phyloP scores from a whole-genome alignment of 2,329 filamentous ascomycete species.

The Cercospora nicotianae region DNA sequence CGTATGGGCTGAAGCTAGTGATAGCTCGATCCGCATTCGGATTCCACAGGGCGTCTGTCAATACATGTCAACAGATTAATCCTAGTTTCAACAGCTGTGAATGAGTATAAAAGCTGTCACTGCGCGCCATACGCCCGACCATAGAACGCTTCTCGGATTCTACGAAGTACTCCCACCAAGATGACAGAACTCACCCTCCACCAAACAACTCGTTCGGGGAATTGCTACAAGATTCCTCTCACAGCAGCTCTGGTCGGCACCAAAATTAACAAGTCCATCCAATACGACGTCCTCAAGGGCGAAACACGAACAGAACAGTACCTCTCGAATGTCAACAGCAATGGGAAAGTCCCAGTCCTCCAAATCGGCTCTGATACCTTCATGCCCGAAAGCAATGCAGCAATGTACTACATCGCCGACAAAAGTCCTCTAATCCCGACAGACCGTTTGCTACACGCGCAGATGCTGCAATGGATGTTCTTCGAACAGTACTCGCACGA shows the following conservation, averaged over 20 bases:
- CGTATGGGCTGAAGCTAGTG: not conserved
- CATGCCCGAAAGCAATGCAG: conserved; percentile 24
- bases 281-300: conserved; percentile 17
- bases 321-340: conserved; percentile 18
- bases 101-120: too few species aligned
- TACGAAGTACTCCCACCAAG: too few species aligned
- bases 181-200: conserved; percentile 16
- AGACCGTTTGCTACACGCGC: conserved; percentile 16
- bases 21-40: not conserved
- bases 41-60: not conserved
- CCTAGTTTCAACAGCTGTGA: not conserved
- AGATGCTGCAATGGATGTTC: conserved; percentile 26
- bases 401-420: conserved; percentile 21
- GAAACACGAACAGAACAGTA: conserved; percentile 19
- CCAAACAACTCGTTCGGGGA: conserved; percentile 19
- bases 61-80: not conserved
- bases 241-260: conserved; percentile 14
- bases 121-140: too few species aligned
- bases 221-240: conserved; percentile 24
- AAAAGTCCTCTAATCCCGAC: conserved; percentile 15
- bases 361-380: conserved; percentile 18
- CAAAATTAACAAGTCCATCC: conserved; percentile 11
- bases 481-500: conserved; percentile 24
- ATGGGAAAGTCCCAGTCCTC: conserved; percentile 21
- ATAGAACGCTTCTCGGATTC: too few species aligned